These are phyloP conservation scores for Vaccinium myrtillus DNA, from an alignment of 148 eudicot genomes.

Conservation along the genomic window DNA sequence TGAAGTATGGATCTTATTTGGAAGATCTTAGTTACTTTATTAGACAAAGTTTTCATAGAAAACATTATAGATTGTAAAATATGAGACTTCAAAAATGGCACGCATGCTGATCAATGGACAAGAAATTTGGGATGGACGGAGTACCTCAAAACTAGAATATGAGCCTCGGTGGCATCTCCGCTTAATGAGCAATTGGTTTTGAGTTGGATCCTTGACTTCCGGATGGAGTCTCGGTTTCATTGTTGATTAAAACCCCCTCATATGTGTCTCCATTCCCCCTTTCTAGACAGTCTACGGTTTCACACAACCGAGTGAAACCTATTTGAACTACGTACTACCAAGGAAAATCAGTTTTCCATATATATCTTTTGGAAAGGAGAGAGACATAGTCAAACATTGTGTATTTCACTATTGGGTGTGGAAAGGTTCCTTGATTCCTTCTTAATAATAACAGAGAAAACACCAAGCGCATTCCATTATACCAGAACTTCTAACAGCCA, in stretches of 20 bases:
- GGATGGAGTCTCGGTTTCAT: neutral
- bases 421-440: neutral
- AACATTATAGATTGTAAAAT: too few relatives aligned
- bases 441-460: neutral
- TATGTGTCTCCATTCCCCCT: neutral
- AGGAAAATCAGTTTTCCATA: too few relatives aligned
- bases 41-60: too few relatives aligned
- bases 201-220: neutral
- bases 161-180: neutral
- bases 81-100: too few relatives aligned
- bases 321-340: neutral
- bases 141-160: too few relatives aligned
- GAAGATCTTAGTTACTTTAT: too few relatives aligned
- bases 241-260: neutral
- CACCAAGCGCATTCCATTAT: neutral
- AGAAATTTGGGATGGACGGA: too few relatives aligned
- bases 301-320: neutral
- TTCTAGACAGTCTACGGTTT: neutral
- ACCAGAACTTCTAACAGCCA: neutral
- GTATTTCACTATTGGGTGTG: neutral
- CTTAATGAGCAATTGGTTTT: neutral
- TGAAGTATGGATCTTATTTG: too few relatives aligned
- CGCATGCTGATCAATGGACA: too few relatives aligned
- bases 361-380: too few relatives aligned
- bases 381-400: neutral